Conservation (phyloP, 1,284 basidiomycete genomes). For the Cutaneotrichosporon dermatis region DNA sequence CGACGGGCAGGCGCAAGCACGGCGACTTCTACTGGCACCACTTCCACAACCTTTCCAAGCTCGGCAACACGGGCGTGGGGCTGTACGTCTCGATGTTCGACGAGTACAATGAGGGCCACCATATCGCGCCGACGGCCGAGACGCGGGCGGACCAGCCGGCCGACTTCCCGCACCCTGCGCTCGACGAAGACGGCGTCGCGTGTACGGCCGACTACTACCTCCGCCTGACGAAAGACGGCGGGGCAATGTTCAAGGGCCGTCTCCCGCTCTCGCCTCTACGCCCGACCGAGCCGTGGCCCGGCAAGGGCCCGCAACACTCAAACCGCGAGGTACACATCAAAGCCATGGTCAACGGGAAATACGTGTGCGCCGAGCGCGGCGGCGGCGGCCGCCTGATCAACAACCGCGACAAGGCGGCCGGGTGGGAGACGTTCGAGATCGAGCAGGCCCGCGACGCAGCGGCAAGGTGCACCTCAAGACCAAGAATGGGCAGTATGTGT, state of each 20-base stretch:
- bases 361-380: slow-evolving; percentile 14
- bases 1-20: slow-evolving; percentile 7
- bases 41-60: slow-evolving; percentile 14
- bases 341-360: slow-evolving; percentile 9
- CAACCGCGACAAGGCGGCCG: slow-evolving; percentile 1
- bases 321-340: slow-evolving; percentile 1
- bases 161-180: slow-evolving; percentile 13
- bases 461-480: not conserved
- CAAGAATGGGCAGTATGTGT: not conserved
- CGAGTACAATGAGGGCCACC: slow-evolving; percentile 24
- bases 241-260: slow-evolving; percentile 15
- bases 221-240: slow-evolving; percentile 16
- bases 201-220: slow-evolving; percentile 24
- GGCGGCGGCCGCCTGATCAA: slow-evolving; percentile 3
- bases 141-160: slow-evolving; percentile 11
- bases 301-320: slow-evolving; percentile 7
- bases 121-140: slow-evolving; percentile 22
- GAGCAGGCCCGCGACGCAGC: not conserved
- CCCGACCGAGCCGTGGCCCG: slow-evolving; percentile 19
- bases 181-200: slow-evolving; percentile 20
- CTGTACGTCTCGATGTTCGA: slow-evolving; percentile 22
- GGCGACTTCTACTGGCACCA: slow-evolving; percentile 24
- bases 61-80: slow-evolving; percentile 1
- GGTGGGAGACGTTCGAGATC: slow-evolving; percentile 11
- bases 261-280: slow-evolving; percentile 1